Percentiles rank a stretch among this genome's conserved stretches.
phyloP scores from a whole-genome alignment of 1,284 basidiomycete species.

The Exobasidium rhododendri region DNA sequence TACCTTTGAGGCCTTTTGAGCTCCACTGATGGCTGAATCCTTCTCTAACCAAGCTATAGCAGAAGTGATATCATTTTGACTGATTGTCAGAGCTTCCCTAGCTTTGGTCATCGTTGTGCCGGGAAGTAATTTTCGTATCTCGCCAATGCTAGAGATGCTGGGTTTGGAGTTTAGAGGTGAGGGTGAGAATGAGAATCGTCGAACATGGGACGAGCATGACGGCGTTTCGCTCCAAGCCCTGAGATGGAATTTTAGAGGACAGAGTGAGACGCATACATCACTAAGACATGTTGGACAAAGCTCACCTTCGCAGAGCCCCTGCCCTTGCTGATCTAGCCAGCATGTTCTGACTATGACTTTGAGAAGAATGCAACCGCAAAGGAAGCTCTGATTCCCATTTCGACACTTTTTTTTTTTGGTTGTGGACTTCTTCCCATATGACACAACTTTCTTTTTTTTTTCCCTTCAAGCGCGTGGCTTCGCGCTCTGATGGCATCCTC shows the following conservation, averaged over 20 bases:
- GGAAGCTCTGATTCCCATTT: too few species aligned
- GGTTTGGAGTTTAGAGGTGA: slow-evolving; percentile 23
- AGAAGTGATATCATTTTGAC: slow-evolving; percentile 68
- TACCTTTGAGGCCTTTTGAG: slow-evolving; percentile 79
- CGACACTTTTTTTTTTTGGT: too few species aligned
- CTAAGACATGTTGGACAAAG: background rate
- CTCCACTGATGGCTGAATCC: slow-evolving; percentile 69
- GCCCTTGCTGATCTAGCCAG: background rate
- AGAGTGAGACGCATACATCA: background rate
- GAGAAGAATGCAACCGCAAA: too few species aligned
- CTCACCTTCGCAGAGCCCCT: background rate
- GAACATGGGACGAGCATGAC: background rate
- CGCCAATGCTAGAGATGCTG: slow-evolving; percentile 72
- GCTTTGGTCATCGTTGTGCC: slow-evolving; percentile 79
- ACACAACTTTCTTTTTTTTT: too few species aligned
- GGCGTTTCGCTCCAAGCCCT: background rate
- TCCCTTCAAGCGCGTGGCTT: too few species aligned
- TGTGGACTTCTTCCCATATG: too few species aligned
- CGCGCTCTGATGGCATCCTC: too few species aligned
- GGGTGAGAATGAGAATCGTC: background rate
- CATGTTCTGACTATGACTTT: too few species aligned
- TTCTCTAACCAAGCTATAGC: slow-evolving; percentile 78
- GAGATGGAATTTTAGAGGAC: background rate
- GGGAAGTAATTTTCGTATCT: slow-evolving; percentile 72
- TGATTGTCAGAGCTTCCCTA: slow-evolving; percentile 74